Percentiles rank a stretch among this genome's conserved stretches.
Evolutionary conservation across 139 green algal genomes (phyloP).

Genomic region (Chlamydomonas sphaeroides): DNA sequence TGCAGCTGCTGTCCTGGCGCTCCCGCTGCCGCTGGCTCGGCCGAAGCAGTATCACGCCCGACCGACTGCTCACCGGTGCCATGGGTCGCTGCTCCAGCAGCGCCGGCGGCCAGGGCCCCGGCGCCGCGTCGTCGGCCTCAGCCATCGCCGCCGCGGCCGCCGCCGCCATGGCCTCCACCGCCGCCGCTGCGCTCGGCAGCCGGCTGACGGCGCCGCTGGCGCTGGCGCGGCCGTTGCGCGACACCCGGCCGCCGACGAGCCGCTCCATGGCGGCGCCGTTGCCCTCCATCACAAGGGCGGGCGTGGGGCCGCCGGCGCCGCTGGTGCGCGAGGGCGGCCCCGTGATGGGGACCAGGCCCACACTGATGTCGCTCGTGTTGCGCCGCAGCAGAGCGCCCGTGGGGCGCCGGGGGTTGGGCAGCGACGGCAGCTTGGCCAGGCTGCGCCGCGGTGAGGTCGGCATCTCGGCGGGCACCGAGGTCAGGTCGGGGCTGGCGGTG

Average conservation of each 20-base stretch:
- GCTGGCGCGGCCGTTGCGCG: no score
- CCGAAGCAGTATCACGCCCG: neutral
- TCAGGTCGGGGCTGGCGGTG: conserved; percentile 11
- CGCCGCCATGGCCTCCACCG: neutral
- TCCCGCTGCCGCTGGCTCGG: no score
- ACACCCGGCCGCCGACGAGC: neutral
- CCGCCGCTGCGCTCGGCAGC: neutral
- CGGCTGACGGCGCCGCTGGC: neutral
- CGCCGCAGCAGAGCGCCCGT: neutral
- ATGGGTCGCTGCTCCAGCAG: neutral
- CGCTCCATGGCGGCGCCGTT: neutral
- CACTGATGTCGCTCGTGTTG: neutral
- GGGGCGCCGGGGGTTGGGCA: no score
- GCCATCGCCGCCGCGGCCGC: no score
- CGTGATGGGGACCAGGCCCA: neutral
- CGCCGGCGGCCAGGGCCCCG: no score
- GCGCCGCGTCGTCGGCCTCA: no score
- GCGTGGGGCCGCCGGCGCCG: no score
- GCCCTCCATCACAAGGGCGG: conserved; percentile 10
- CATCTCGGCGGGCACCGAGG: neutral
- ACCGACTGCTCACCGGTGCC: no score
- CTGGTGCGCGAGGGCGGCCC: no score
- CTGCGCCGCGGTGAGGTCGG: no score
- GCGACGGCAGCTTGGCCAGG: neutral
- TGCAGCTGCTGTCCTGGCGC: no score